Evolutionary conservation across 2,329 filamentous ascomycete genomes (phyloP), one percentile per base, ranked within the genome.

Genomic region (Teratosphaeria epicoccoides): DNA sequence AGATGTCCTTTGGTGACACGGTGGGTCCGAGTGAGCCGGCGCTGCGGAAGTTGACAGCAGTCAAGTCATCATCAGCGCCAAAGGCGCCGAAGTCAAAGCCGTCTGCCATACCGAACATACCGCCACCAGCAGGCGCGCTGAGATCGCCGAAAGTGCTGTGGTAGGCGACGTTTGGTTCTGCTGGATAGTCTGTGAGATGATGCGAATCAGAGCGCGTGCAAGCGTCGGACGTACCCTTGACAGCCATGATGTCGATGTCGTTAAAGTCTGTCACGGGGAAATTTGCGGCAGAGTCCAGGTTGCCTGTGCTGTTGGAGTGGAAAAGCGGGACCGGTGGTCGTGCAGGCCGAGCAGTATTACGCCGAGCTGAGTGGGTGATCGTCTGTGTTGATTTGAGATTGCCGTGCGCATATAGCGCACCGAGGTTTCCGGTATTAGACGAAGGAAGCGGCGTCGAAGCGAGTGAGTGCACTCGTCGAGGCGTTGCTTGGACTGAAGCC

Each of bases 1-100:
- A 75, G 58, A 95, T 76, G 63, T 95, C 88, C 69, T 87, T 84
- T 20, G 89, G 89, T 55, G 89, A 95, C 56, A 95, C 80, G 43
- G 89, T 95, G 54, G 67, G 68, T 57, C 69, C 68, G 55, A 67
- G 66, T n/a, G 58, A 55, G 26, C 20, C 12, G 53, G 46, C 50
- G 43, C 51, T 49, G n/a, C n/a, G n/a, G 61, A 70, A 63, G 63
- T 76, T 76, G 66, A 75, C 68, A 14, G 53, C 49, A 12, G 53
- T 53, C 47, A 52, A 53, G 33, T 50, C 48, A 37, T 68, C 68
- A 55, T 68, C 67, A 14, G 25, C 23, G 25, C 44, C 44, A 22
- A 46, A 46, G 11, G 44, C 44, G 23, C 44, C 55, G 47, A 64
- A 61, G 54, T 58, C 58, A 44, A 53, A 56, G 50, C 49, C 51